Base-by-base conservation (phyloP, 495 filamentous ascomycete genomes). In the Bombardia bombarda region DNA sequence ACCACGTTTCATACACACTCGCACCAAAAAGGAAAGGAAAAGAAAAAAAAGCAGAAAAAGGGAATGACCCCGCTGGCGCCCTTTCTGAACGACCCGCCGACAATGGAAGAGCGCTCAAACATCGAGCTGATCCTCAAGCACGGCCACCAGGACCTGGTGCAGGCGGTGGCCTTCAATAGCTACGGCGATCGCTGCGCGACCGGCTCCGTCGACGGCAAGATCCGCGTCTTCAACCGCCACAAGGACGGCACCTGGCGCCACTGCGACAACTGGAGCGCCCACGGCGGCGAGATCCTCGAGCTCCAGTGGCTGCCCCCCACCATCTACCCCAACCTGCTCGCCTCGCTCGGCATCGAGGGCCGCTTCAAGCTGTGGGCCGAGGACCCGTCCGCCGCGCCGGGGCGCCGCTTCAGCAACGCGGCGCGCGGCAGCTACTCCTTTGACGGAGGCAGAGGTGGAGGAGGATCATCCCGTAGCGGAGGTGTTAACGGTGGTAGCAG, bases 181-280 rank as follows among this genome's bases (percentile, higher is more conserved):
- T 90, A 90, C 58, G 92, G 92, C 45, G 89, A 83, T 51, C 87
- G 90, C 47, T 85, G 90, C 65, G 86, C 89, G 22, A 90, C 90
- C 9, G 87, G 86, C 22, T 92, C 86, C 26, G 83, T 88, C 2
- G 92, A 99, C 63, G 93, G 95, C 55, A 85, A 83, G 57, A 83
- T 99, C 51, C 87, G 88, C 58, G 84, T 97, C 23, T 97, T 88
- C 75, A 87, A 94, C 58, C 62, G 73, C 32, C 77, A 89, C 47
- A 79, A 80, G 49, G 79, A 87, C 50, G 80, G 79, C 12, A 68
- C 79, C 36, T 95, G 87, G 87, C 75, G 78, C 30, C 63, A 89
- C 32, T 82, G 78, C 51, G 92, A 96, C 56, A 86, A 79, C 38
- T 96, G 92, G 87, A 78, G 79, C 42, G 93, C 87, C 12, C 92